Conservation (phyloP, 805 yeast species). For the Wickerhamiella azymoides region DNA sequence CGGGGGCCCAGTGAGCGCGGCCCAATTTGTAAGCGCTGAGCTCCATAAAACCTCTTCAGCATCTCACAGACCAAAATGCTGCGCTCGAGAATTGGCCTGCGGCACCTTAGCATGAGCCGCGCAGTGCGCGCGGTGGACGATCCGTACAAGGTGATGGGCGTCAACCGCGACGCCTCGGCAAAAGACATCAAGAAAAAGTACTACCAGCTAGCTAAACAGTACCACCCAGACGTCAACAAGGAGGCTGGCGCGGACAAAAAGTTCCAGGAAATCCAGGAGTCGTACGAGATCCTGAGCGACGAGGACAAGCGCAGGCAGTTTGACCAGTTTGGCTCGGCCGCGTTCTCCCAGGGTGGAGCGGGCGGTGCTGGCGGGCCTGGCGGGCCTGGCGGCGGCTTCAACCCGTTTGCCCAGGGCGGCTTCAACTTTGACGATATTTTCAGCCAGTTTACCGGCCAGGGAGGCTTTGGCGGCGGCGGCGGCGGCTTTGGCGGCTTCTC, state of each 20-base stretch:
- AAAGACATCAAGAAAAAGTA: slow-evolving; percentile 92
- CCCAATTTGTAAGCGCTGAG: too few species aligned
- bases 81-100: not conserved
- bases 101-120: not conserved
- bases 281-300: slow-evolving; percentile 82
- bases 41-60: not conserved
- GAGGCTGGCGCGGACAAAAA: slow-evolving; percentile 75
- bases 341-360: slow-evolving; percentile 45
- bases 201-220: slow-evolving; percentile 82
- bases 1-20: too few species aligned
- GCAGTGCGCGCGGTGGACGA: slow-evolving; percentile 31
- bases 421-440: slow-evolving; percentile 52
- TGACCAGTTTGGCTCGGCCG: slow-evolving; percentile 84
- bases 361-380: slow-evolving; percentile 33
- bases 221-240: slow-evolving; percentile 93
- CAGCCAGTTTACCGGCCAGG: slow-evolving; percentile 36
- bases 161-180: slow-evolving; percentile 51
- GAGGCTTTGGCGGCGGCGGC: slow-evolving; percentile 20
- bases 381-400: slow-evolving; percentile 24
- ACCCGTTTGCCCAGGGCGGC: slow-evolving; percentile 28
- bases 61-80: not conserved
- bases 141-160: slow-evolving; percentile 78
- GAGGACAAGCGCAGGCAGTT: slow-evolving; percentile 74
- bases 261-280: slow-evolving; percentile 87
- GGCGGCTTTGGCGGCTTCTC: slow-evolving; percentile 26